These are phyloP conservation scores for Aspergillus egyptiacus DNA, from an alignment of 495 filamentous ascomycete species.

Conservation along the genomic window DNA sequence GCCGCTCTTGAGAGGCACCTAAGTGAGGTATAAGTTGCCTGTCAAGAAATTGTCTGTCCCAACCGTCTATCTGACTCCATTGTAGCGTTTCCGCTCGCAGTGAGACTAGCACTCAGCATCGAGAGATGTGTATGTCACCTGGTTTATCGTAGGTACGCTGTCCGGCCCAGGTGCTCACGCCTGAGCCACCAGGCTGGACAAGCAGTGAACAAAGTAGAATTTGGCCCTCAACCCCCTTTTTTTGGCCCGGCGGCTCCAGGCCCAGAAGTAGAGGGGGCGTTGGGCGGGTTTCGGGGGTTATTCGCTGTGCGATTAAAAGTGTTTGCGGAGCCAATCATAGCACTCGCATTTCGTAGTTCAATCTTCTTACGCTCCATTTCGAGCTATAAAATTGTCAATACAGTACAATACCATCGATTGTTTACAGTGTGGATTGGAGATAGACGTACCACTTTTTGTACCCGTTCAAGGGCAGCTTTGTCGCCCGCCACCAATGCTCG, in stretches of 20 bases:
- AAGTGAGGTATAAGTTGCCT: no score
- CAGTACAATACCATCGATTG: not conserved
- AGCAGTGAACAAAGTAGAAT: not conserved
- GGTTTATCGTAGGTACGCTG: not conserved
- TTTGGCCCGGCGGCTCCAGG: conserved; percentile 25
- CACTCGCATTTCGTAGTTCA: conserved; percentile 40
- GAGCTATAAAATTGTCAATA: conserved; percentile 25
- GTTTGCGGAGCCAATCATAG: conserved; percentile 35
- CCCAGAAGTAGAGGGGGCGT: conserved; percentile 15
- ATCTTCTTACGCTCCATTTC: conserved; percentile 49
- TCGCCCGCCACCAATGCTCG: conserved; percentile 43
- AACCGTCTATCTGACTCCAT: no score
- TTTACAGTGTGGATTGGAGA: not conserved
- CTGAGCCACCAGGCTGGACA: not conserved
- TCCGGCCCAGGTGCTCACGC: not conserved
- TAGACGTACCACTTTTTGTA: conserved; percentile 59
- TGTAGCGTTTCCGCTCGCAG: no score
- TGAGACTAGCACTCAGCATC: no score
- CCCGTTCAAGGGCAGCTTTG: conserved; percentile 46
- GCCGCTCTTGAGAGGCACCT: no score
- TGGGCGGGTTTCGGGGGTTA: conserved; percentile 1
- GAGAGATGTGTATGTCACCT: no score
- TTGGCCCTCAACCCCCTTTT: conserved; percentile 24
- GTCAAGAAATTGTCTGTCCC: no score
- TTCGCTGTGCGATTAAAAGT: conserved; percentile 26